Evolutionary conservation across 2,329 filamentous ascomycete genomes (phyloP).

Genomic region (Aspergillus pseudoviridinutans): DNA sequence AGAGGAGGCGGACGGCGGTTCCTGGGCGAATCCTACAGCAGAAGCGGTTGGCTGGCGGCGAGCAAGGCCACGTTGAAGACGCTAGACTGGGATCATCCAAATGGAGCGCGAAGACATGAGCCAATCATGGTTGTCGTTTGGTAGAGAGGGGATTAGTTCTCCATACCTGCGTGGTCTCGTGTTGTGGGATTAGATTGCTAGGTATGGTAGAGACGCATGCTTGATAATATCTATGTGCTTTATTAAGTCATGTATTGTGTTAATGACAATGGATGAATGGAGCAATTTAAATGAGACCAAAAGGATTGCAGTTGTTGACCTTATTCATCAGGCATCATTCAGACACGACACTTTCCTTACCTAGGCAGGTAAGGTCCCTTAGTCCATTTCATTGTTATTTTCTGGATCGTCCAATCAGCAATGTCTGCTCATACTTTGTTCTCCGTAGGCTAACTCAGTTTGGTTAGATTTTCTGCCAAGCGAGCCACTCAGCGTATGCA

Average conservation of each 20-base stretch:
- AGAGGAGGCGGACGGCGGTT: constrained; percentile 9
- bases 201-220: not conserved
- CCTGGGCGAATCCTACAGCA: constrained; percentile 14
- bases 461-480: constrained; percentile 1
- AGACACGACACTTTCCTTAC: too few relatives aligned
- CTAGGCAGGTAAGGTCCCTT: not conserved
- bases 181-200: not conserved
- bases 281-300: not conserved
- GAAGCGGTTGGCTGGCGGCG: constrained; percentile 15
- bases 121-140: constrained; percentile 5
- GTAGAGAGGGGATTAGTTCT: not conserved
- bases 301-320: not conserved
- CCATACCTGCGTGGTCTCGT: not conserved
- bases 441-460: constrained; percentile 1
- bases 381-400: not conserved
- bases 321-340: not conserved
- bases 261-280: not conserved
- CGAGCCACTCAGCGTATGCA: constrained; percentile 1
- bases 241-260: not conserved
- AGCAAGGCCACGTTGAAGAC: constrained; percentile 21
- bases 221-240: not conserved
- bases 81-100: constrained; percentile 12
- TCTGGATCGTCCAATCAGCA: not conserved
- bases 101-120: not conserved
- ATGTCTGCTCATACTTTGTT: not conserved